Evolutionary conservation across 139 green algal species (phyloP), one percentile per base, ranked within the genome.

Genomic region (Closterium sp.): DNA sequence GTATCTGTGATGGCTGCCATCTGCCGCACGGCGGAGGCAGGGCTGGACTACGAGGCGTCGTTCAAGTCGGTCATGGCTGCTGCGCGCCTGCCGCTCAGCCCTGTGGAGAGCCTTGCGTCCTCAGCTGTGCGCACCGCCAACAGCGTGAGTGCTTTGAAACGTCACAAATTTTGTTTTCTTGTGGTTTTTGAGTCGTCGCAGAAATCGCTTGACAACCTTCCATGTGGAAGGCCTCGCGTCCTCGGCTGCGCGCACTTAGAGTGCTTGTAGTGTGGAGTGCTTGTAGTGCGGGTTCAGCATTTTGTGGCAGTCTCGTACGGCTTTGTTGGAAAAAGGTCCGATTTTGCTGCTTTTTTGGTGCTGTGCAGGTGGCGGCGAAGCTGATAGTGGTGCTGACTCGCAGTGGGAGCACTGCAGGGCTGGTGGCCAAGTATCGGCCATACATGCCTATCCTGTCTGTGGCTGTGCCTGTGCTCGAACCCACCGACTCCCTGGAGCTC

Each of bases 61-160:
- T 95, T 94, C 95, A 98, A 98, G 95, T 19, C 89, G 84, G 95
- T 91, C 88, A 97, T 98, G 93, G 97, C 97, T 93, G 95, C 97
- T 84, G 95, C 96, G 4, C 95, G 96, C 88, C 38, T 91, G 55
- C 90, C 96, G 89, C 99, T 99, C 97, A 95, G 92, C 38, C 96
- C 97, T 19, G 93, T 99, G 25, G 98, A 99, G 95, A 98, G 96
- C 10, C 95, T 99, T 34, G 97, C 98, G 12, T 98, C 96, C 28
- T 98, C 97, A 1, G 98, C 98, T 33, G 98, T 99, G 36, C 94
- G 97, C 87, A 98, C 97, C 3, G 97, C 97, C 21, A 97, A 98
- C 94, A 99, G 97, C 95, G 96, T 91, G 28, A 90, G 87, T 33
- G 84, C 55, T 28, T 76, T 16, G 55, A n/a, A n/a, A n/a, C n/a